A percentile compares a stretch with the other conserved stretches of the same genome.
Conservation (phyloP, 139 green algal genomes). For the Medakamo hakoo region DNA sequence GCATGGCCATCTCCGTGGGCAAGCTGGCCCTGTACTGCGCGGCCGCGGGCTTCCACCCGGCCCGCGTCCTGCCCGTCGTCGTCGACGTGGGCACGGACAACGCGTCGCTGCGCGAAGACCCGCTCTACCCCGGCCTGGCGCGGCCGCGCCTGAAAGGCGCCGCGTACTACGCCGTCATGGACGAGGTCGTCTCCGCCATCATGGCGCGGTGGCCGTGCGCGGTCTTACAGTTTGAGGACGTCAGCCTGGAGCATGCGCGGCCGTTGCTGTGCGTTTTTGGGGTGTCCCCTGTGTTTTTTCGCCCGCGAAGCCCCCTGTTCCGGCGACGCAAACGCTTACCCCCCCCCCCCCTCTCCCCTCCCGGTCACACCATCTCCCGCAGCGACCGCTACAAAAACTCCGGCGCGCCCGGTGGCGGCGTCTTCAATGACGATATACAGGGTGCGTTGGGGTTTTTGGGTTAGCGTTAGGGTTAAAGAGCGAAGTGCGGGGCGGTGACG, state of each 20-base stretch:
- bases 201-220: slow-evolving; percentile 38
- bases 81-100: slow-evolving; percentile 85
- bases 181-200: slow-evolving; percentile 55
- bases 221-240: slow-evolving; percentile 66
- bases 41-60: slow-evolving; percentile 70
- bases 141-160: slow-evolving; percentile 44
- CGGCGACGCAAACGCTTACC: no score
- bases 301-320: no score
- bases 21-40: slow-evolving; percentile 93
- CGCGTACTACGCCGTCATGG: slow-evolving; percentile 53
- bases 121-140: slow-evolving; percentile 48
- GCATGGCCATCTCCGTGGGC: slow-evolving; percentile 59
- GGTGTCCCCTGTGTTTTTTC: no score
- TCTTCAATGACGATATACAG: slow-evolving; percentile 72
- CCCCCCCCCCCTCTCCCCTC: no score
- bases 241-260: slow-evolving; percentile 34
- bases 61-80: slow-evolving; percentile 65
- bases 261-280: no score
- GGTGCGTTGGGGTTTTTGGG: not conserved
- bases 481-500: slow-evolving; percentile 2
- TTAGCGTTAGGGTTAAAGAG: slow-evolving; percentile 4
- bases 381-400: slow-evolving; percentile 43
- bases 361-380: no score
- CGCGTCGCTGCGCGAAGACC: slow-evolving; percentile 35
- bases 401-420: no score